Conservation (phyloP, 805 yeast species). For the Alloascoidea hylecoeti region DNA sequence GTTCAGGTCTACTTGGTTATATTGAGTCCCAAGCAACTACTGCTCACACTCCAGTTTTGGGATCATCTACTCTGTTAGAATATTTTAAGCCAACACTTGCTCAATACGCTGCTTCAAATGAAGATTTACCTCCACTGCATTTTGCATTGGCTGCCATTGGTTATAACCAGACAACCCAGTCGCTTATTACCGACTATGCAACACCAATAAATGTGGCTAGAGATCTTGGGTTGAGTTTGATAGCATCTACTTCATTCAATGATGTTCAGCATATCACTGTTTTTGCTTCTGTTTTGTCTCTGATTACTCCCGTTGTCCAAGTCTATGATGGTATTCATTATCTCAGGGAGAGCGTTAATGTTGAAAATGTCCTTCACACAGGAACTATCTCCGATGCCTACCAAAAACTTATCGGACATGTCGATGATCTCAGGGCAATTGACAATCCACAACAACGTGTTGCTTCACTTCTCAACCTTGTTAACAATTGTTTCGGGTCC, state of each 20-base stretch:
- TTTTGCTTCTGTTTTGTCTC: slow-evolving; percentile 49
- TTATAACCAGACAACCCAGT: slow-evolving; percentile 36
- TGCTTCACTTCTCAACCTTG: slow-evolving; percentile 19
- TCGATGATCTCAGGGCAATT: slow-evolving; percentile 14
- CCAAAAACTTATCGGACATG: neutral
- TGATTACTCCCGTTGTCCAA: slow-evolving; percentile 46
- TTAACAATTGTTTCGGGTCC: slow-evolving; percentile 40
- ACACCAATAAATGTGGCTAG: slow-evolving; percentile 50
- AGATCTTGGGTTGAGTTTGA: slow-evolving; percentile 47
- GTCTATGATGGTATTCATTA: slow-evolving; percentile 72
- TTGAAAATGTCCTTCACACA: slow-evolving; percentile 1
- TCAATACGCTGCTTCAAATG: slow-evolving; percentile 16
- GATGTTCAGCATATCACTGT: slow-evolving; percentile 61
- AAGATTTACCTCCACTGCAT: slow-evolving; percentile 38
- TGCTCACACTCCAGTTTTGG: slow-evolving; percentile 28
- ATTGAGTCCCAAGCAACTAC: slow-evolving; percentile 17
- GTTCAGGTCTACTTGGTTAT: slow-evolving; percentile 67
- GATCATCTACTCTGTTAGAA: slow-evolving; percentile 54
- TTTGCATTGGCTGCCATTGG: slow-evolving; percentile 70
- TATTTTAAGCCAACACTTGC: slow-evolving; percentile 52
- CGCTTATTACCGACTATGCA: slow-evolving; percentile 50
- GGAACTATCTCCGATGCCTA: neutral
- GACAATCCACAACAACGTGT: neutral
- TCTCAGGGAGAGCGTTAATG: slow-evolving; percentile 28
- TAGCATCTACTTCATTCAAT: slow-evolving; percentile 45